Evolutionary conservation across 257 asterid genomes (phyloP), one percentile per base, ranked within the genome.

Genomic region (Scutellaria galericulata): DNA sequence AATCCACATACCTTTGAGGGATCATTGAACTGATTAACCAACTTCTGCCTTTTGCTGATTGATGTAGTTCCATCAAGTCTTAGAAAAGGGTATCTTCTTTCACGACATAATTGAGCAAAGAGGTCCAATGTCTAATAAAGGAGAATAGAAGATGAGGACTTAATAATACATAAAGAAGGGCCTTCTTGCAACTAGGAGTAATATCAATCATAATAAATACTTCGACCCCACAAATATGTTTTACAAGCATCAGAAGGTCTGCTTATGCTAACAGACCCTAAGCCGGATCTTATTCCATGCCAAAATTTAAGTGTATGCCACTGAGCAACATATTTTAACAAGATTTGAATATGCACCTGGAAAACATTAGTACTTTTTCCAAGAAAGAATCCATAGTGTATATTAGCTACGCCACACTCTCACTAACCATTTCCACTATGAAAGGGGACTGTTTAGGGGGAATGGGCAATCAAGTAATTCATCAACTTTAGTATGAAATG

Each of bases 1-100:
- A 51, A 74, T 18, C 12, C 58, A 56, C 74, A 39, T 77, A 89
- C 99, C 93, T 89, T 89, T 72, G 90, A 78, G 58, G 86, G 86
- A 81, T 94, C 99, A 81, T 94, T 94, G 78, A 94, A 94, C 56
- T 74, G 70, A 83, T 94, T 89, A 65, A 94, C 99, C 84, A 94
- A 78, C 81, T 94, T 94, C 75, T 94, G 99, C 57, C 99, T 88
- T 87, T 94, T 94, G 83, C 88, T 86, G 75, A 94, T 94, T 74
- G 99, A 89, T 70, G 97, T 94, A 61, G 95, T 77, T 55, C 99
- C 99, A 59, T 94, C 99, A 77, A 94, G 99, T 80, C 96, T 87
- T 70, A 94, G 67, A 79, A 89, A 91, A 72, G 99, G 99, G 80
- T 94, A 94, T 81, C 96, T 88, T 71, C 99, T 90, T 84, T 94